Evolutionary conservation across 2,329 filamentous ascomycete species (phyloP), one percentile per base, ranked within the genome.

Genomic region (Didymellaceae sp.): DNA sequence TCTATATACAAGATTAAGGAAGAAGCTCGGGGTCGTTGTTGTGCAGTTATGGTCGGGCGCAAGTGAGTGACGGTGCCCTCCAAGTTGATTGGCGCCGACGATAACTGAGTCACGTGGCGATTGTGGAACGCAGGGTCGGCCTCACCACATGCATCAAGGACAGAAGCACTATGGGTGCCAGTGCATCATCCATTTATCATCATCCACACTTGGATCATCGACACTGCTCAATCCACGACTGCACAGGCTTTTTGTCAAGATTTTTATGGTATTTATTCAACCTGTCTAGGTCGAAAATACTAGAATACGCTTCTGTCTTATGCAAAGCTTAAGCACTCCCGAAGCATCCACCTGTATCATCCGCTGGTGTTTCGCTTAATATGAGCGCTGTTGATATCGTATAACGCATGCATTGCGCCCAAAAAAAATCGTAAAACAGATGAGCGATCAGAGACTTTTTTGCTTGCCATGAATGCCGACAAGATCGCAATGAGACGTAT

Each of bases 91-190:
- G 41, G 42, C 42, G 37, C 25, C 42, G 20, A n/a, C 17, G 42
- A 40, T 40, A 34, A 41, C 44, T 30, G 25, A 30, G 37, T 52
- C 48, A 52, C 48, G 48, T 52, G 48, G 31, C 32, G 48, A 45
- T 45, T 51, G 31, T 31, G 30, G 31, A 22, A 37, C 28, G 31
- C 21, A 25, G 34, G 1, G n/a, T n/a, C n/a, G n/a, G n/a, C n/a
- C n/a, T n/a, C n/a, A n/a, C n/a, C n/a, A n/a, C n/a, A n/a, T n/a
- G n/a, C n/a, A n/a, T n/a, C n/a, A n/a, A n/a, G n/a, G n/a, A n/a
- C n/a, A n/a, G n/a, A n/a, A n/a, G n/a, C n/a, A n/a, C n/a, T n/a
- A n/a, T n/a, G n/a, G n/a, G n/a, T n/a, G n/a, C n/a, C n/a, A n/a
- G 16, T 22, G 25, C 34, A 45, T 45, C n/a, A 44, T 30, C 40